Evolutionary conservation across 2,329 filamentous ascomycete species (phyloP).

Genomic region (Teratosphaeria nubilosa): DNA sequence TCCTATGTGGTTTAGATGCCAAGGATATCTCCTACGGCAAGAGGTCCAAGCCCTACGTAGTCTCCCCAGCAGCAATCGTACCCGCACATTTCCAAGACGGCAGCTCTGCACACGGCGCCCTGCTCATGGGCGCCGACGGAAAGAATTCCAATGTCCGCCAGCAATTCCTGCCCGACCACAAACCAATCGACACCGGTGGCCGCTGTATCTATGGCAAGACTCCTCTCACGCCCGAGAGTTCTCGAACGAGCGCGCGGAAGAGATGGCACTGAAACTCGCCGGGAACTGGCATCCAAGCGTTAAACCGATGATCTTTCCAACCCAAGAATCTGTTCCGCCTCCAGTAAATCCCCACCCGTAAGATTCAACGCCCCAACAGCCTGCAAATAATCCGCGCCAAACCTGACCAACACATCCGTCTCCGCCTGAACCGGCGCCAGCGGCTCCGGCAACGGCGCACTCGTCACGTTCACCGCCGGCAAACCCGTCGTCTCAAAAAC

Average conservation of each 20-base stretch:
- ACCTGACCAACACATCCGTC: conserved; percentile 8
- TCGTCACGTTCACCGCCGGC: conserved; percentile 1
- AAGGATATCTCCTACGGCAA: conserved; percentile 11
- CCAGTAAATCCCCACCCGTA: conserved; percentile 11
- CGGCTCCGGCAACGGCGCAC: conserved; percentile 5
- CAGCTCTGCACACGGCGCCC: conserved; percentile 4
- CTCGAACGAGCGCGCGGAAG: background rate
- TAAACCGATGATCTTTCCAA: background rate
- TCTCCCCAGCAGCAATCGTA: conserved; percentile 2
- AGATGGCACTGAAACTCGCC: background rate
- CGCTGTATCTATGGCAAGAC: conserved; percentile 18
- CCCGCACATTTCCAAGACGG: conserved; percentile 11
- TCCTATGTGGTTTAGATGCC: conserved; percentile 8
- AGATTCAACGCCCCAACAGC: conserved; percentile 16
- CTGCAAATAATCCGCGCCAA: conserved; percentile 7
- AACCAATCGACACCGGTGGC: conserved; percentile 12
- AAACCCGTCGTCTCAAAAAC: conserved; percentile 3
- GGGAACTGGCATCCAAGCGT: background rate
- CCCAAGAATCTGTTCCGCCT: conserved; percentile 10
- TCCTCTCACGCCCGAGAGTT: conserved; percentile 5
- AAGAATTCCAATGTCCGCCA: conserved; percentile 13
- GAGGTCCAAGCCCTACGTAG: conserved; percentile 6
- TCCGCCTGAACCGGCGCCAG: conserved; percentile 11
- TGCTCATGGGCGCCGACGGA: conserved; percentile 18
- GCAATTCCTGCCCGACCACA: conserved; percentile 10